These are phyloP conservation scores for Boletus sp. DNA, from an alignment of 768 basidiomycete genomes.

Conservation along the genomic window DNA sequence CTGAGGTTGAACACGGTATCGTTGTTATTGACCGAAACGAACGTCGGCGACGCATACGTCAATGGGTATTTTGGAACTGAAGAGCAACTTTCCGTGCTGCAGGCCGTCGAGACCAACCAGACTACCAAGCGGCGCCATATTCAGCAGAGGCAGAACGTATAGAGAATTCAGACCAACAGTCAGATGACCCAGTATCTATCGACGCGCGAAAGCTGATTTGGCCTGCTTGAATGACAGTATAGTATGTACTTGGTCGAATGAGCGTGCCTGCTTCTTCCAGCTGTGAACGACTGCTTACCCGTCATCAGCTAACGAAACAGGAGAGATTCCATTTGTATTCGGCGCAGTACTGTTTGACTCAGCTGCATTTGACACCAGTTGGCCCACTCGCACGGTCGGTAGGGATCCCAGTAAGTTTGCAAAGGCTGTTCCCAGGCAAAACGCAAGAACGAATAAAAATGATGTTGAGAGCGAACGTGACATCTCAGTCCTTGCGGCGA, in stretches of 20 bases:
- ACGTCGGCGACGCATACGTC: slow-evolving; percentile 63
- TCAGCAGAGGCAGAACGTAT: not conserved
- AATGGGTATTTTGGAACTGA: slow-evolving; percentile 70
- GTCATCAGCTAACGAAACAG: slow-evolving; percentile 46
- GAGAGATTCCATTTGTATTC: slow-evolving; percentile 41
- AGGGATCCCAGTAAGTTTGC: slow-evolving; percentile 1
- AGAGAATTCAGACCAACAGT: slow-evolving; percentile 17
- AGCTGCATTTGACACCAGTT: slow-evolving; percentile 9
- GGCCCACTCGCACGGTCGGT: slow-evolving; percentile 14
- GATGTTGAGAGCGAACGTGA: slow-evolving; percentile 10
- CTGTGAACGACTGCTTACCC: slow-evolving; percentile 42
- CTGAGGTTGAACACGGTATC: slow-evolving; percentile 54
- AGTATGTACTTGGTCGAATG: slow-evolving; percentile 58
- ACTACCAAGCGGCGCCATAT: slow-evolving; percentile 39
- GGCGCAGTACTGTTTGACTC: slow-evolving; percentile 19
- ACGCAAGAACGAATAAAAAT: slow-evolving; percentile 6
- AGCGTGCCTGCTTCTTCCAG: not conserved
- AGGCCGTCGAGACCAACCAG: slow-evolving; percentile 68
- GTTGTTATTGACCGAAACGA: slow-evolving; percentile 59
- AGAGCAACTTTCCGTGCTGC: slow-evolving; percentile 53
- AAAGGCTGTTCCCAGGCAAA: slow-evolving; percentile 9
- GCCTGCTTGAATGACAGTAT: slow-evolving; percentile 57
- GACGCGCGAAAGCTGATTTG: slow-evolving; percentile 64
- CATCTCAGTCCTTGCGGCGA: slow-evolving; percentile 18
- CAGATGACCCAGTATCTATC: slow-evolving; percentile 67